These are phyloP conservation scores for Cystobasidium ongulense DNA, from an alignment of 768 basidiomycete species.

Conservation along the genomic window DNA sequence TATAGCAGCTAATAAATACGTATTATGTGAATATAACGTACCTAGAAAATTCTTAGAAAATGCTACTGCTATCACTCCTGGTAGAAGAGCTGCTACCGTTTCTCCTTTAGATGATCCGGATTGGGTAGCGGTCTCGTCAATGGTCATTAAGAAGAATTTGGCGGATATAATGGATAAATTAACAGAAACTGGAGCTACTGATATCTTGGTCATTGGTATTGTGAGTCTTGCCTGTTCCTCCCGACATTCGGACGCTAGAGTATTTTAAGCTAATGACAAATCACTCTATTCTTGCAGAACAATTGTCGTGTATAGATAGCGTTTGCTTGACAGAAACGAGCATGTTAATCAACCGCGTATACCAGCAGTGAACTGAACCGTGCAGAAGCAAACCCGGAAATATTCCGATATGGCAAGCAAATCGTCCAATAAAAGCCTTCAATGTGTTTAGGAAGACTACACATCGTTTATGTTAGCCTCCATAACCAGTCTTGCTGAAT, in stretches of 20 bases:
- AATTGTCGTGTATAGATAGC: neutral
- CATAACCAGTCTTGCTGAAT: too few relatives aligned
- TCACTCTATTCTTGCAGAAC: neutral
- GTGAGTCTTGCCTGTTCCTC: conserved; percentile 69
- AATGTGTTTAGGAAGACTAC: too few relatives aligned
- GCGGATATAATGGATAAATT: conserved; percentile 85
- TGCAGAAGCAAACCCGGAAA: too few relatives aligned
- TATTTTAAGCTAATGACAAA: neutral
- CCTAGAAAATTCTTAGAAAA: conserved; percentile 55
- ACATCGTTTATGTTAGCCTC: too few relatives aligned
- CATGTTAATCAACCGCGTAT: too few relatives aligned
- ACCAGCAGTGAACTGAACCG: too few relatives aligned
- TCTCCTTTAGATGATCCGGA: conserved; percentile 64
- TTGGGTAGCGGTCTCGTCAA: conserved; percentile 86
- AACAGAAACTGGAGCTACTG: conserved; percentile 73
- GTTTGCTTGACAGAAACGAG: neutral
- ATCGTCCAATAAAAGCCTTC: too few relatives aligned
- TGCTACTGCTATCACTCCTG: conserved; percentile 72
- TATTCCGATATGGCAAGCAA: too few relatives aligned
- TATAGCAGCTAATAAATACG: conserved; percentile 68
- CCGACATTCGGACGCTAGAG: neutral
- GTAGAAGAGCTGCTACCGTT: conserved; percentile 78
- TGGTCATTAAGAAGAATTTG: conserved; percentile 73
- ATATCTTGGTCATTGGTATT: conserved; percentile 78
- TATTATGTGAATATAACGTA: conserved; percentile 88